Percentiles rank a stretch among this genome's conserved stretches.
Evolutionary conservation across 352 stramenopile genomes (phyloP).

Genomic region (Phytophthora ohioensis): DNA sequence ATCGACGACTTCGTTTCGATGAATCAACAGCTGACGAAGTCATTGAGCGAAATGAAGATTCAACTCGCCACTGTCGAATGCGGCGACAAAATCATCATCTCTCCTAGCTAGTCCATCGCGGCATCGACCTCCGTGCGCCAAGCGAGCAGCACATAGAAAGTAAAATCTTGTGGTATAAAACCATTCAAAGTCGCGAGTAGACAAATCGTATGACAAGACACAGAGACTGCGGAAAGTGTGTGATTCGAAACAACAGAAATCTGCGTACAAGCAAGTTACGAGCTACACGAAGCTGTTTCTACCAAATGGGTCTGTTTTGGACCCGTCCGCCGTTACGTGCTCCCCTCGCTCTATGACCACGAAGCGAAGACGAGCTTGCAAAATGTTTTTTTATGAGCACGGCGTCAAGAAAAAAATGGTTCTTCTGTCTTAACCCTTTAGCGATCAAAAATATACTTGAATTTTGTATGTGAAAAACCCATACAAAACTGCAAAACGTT

Average conservation of each 20-base stretch:
- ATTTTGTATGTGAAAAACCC: too few relatives aligned
- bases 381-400: too few relatives aligned
- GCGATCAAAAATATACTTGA: too few relatives aligned
- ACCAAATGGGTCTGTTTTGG: slow-evolving; percentile 6
- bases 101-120: background rate
- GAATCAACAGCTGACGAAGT: slow-evolving; percentile 2
- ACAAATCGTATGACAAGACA: slow-evolving; percentile 20
- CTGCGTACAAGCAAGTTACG: slow-evolving; percentile 12
- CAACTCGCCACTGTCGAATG: slow-evolving; percentile 1
- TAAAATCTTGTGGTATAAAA: slow-evolving; percentile 1
- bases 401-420: too few relatives aligned
- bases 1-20: slow-evolving; percentile 11
- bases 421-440: too few relatives aligned
- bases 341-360: background rate
- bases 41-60: slow-evolving; percentile 1
- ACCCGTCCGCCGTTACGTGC: background rate
- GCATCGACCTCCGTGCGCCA: background rate
- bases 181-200: background rate
- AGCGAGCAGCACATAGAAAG: background rate
- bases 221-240: slow-evolving; percentile 9
- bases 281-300: slow-evolving; percentile 26
- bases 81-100: background rate
- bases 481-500: too few relatives aligned
- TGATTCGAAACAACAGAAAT: slow-evolving; percentile 8
- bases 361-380: slow-evolving; percentile 11